Evolutionary conservation across 495 filamentous ascomycete species (phyloP), one percentile per base, ranked within the genome.

Genomic region (Penicillium lividum): DNA sequence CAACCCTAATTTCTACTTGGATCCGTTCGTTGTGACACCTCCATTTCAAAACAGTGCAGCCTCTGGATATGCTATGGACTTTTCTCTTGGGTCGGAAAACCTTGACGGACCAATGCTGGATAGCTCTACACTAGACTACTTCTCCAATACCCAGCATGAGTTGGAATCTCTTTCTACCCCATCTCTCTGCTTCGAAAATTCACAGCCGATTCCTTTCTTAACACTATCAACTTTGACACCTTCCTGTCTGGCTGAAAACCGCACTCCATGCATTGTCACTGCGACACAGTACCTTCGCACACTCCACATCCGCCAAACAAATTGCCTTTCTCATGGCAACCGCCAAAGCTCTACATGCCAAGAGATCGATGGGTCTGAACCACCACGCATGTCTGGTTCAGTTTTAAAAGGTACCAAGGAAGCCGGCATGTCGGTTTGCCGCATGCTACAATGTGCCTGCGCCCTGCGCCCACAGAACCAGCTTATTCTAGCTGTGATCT

Each of bases 381-480:
- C 29, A 16, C 40, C 56, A 47, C 56, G 56, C 11, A 58, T 53
- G 50, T 58, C 56, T 3, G 56, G 56, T n/a, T 47, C 49, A 11
- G 56, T 58, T 22, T 42, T 58, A 2, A 58, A 58, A 40, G 18
- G 33, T 22, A 58, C 46, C 56, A 58, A 58, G 25, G 50, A 53
- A 10, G 50, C 22, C 5, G 56, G 49, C 1, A 58, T 53, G 50
- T 52, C 56, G 30, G 50, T 58, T 13, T 58, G 56, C 28, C 42
- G 56, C 22, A 58, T 58, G 56, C 56, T 58, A 36, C 56, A 58
- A 16, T 58, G 56, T 27, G 42, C 33, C 16, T 58, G 56, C 18
- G 36, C 49, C 7, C 56, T 58, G 7, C 56, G 56, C 6, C 50
- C 56, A 15, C 56, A 58, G 22, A 58, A 58, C 18, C 56, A 53